phyloP scores from a whole-genome alignment of 2,329 filamentous ascomycete species.

The Fusarium tjaetaba region DNA sequence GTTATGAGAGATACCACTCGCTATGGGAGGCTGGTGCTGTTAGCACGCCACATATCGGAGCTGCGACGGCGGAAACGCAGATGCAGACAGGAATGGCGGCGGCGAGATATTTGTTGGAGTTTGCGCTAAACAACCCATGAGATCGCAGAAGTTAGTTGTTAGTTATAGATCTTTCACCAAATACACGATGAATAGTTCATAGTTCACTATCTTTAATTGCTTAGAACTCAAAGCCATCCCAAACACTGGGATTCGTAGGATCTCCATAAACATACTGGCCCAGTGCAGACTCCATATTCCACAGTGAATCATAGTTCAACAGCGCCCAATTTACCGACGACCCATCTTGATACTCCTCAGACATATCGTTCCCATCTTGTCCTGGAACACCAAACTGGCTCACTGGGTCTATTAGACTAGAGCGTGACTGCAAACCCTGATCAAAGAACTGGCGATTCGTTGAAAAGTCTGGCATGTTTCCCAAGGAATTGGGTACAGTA shows the following conservation, averaged over 20 bases:
- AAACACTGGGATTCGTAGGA: neutral
- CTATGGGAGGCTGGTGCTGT: conserved; percentile 51
- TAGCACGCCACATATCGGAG: conserved; percentile 58
- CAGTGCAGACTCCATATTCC: conserved; percentile 28
- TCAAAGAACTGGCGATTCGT: conserved; percentile 1
- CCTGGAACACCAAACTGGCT: neutral
- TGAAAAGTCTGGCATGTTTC: neutral
- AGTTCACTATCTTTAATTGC: neutral
- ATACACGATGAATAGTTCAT: neutral
- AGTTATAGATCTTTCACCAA: neutral
- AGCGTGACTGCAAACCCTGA: accelerated
- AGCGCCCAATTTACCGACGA: conserved; percentile 10
- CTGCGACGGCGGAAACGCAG: conserved; percentile 51
- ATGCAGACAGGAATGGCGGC: conserved; percentile 45
- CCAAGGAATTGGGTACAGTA: neutral
- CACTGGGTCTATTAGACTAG: neutral
- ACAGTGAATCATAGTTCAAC: conserved; percentile 15
- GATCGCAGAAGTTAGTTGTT: accelerated
- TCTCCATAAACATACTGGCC: conserved; percentile 28
- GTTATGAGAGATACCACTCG: conserved; percentile 45
- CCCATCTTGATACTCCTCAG: neutral
- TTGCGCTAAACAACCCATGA: neutral
- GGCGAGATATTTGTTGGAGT: conserved; percentile 37
- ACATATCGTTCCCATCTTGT: accelerated
- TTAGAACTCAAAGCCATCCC: conserved; percentile 11